Evolutionary conservation across 441 rosid species (phyloP).

Genomic region (Iberis amara): DNA sequence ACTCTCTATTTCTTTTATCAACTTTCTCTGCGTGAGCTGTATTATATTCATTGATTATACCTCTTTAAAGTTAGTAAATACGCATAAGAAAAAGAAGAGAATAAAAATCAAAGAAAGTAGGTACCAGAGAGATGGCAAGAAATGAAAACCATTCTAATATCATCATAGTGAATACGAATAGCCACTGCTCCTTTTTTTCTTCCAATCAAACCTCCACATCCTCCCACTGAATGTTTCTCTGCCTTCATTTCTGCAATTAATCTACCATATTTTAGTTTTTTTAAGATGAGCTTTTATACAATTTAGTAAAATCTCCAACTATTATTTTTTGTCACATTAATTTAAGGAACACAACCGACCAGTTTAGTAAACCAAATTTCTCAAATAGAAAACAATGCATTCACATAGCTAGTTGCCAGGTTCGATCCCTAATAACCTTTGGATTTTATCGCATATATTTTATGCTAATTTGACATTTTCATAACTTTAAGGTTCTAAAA

Average conservation of each 20-base stretch:
- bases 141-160: constrained; percentile 51
- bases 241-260: constrained; percentile 42
- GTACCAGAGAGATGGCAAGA: constrained; percentile 76
- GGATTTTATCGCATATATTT: too few relatives aligned
- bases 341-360: too few relatives aligned
- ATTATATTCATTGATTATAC: neutral
- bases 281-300: too few relatives aligned
- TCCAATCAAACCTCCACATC: constrained; percentile 56
- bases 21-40: constrained; percentile 65
- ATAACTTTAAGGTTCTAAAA: too few relatives aligned
- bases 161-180: constrained; percentile 50
- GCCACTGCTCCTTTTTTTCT: constrained; percentile 77
- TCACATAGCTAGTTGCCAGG: too few relatives aligned
- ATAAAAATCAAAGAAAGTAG: neutral
- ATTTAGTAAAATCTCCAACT: too few relatives aligned
- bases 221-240: constrained; percentile 53
- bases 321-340: too few relatives aligned
- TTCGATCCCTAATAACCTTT: too few relatives aligned
- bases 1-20: constrained; percentile 51
- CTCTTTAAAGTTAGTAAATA: too few relatives aligned
- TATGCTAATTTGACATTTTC: too few relatives aligned
- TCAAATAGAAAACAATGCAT: too few relatives aligned
- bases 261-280: neutral
- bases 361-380: too few relatives aligned
- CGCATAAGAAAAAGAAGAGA: neutral